Base-by-base conservation (phyloP, 202 grass and related monocot genomes). In the Schoenoplectus tabernaemontani region DNA sequence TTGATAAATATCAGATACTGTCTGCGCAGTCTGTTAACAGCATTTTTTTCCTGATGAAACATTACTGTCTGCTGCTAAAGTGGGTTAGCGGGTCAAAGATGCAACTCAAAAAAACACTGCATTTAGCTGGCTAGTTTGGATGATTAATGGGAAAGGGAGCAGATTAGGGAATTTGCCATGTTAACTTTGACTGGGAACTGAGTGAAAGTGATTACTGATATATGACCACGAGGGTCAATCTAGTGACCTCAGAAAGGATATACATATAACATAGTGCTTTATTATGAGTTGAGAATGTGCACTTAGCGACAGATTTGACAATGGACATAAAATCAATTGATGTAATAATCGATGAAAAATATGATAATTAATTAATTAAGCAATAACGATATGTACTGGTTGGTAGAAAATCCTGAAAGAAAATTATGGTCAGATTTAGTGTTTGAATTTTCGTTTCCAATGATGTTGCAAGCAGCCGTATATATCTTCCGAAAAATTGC, bases 11-110 rank as follows among this genome's bases (percentile, higher is more conserved):
- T 51, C 44, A 36, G 8, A 5, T 3, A 53, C 10, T 9, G 12
- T 53, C 26, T 44, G 9, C 4, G 9, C 12, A 69, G 9, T 69
- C 19, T 44, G 41, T 44, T 44, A 24, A 46, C 24, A 12, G 5
- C 22, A 72, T 17, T 51, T 11, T 61, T 65, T 16, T 74, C 32
- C 68, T 5, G 9, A 15, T 74, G 28, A 53, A 71, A 33, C 46
- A 53, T 74, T 53, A 51, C 19, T 24, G 36, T 69, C 7, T 74
- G 34, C 19, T 78, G 77, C 16, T 80, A 17, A 64, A 64, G 51
- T 80, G 23, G 60, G 15, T 64, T 65, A 33, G 37, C 78, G 13
- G 34, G 78, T 80, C 78, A 80, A 80, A 80, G 59, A 65, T 80
- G 42, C 30, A 80, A 78, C 34, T 22, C 54, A 60, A 17, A 17